Base-by-base conservation (phyloP, 2,329 filamentous ascomycete genomes). In the Alternaria dauci region DNA sequence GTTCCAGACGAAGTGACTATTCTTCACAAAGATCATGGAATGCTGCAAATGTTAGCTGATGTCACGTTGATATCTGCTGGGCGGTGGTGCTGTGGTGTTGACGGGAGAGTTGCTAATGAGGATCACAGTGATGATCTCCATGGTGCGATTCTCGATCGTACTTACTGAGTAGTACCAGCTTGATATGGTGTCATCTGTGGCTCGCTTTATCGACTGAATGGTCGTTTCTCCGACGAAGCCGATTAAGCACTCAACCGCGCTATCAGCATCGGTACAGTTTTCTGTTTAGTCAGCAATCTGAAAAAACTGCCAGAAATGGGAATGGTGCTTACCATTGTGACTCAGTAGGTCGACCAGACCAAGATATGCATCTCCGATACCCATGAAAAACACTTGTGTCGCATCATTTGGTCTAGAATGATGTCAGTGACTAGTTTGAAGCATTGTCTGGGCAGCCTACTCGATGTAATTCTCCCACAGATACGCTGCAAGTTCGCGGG, bases 391-490 rank as follows among this genome's bases (percentile, higher is more conserved):
- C 16, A 98, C 87, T 53, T 94, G 88, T 6, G 89, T 88, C 0
- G 86, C 84, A 2, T 90, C 83, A 56, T 82, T 86, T 52, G 89
- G 89, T 32, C 76, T 79, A 41, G 8, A 5, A 8, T 41, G 69
- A 47, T 66, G 67, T 63, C 41, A 66, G 32, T 28, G 32, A 18
- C n/a, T 16, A 6, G 8, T 25, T n/a, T 0, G 30, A 43, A 16
- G 20, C 46, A 23, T 12, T 4, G 8, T 34, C 20, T 18, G 7
- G 5, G 25, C 20, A 16, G 68, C 82, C 70, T 78, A 87, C 82
- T 97, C 92, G 20, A 99, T 88, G 73, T 97, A 97, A 74, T 99
- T 99, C 70, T 97, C 94, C 95, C 95, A 99, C 14, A 99, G 82
- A 73, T 97, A 98, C 61, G 86, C 88, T 5, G 94, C 88, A 11